Evolutionary conservation across 441 rosid genomes (phyloP), one percentile per base, ranked within the genome.

Genomic region (Erodium texanum): DNA sequence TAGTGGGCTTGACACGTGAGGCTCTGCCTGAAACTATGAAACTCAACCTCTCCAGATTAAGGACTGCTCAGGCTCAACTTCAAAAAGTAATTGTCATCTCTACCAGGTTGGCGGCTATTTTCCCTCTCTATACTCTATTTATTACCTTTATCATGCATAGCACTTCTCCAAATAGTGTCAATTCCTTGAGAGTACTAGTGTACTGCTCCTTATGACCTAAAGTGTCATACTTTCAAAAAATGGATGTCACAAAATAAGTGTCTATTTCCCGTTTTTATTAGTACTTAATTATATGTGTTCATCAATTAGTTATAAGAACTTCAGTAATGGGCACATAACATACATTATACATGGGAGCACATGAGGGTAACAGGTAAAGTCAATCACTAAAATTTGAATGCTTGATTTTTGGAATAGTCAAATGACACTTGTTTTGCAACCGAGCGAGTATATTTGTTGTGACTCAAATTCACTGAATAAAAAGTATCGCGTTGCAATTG

Each of bases 61-160:
- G 96, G 77, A 80, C 78, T 74, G 82, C 82, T 48, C 98, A 94
- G 79, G 83, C 86, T 75, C 86, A 89, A 72, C 80, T 89, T 66
- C 97, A 94, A 82, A 94, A 92, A 81, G 83, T 89, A 3, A 74
- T 84, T 59, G 93, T 89, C 67, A 79, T 84, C 52, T 77, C 92
- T 48, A 84, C 90, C 36, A 88, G 99, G 99, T 79, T 76, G 61
- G 27, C 11, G 50, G 5, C 9, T 24, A 9, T 0, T 8, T 22
- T 18, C 16, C 15, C 15, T 27, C 52, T 19, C 23, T 11, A 20
- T 34, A 3, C 23, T 58, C 8, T 29, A 27, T 27, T n/a, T n/a
- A n/a, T n/a, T n/a, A n/a, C n/a, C n/a, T n/a, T n/a, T 69, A 10
- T 22, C 22, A 14, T 16, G 18, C 68, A 73, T 50, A 66, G 15